A percentile compares a stretch with the other conserved stretches of the same genome.
Conservation (phyloP, 805 yeast species). For the Starmera pachycereana region DNA sequence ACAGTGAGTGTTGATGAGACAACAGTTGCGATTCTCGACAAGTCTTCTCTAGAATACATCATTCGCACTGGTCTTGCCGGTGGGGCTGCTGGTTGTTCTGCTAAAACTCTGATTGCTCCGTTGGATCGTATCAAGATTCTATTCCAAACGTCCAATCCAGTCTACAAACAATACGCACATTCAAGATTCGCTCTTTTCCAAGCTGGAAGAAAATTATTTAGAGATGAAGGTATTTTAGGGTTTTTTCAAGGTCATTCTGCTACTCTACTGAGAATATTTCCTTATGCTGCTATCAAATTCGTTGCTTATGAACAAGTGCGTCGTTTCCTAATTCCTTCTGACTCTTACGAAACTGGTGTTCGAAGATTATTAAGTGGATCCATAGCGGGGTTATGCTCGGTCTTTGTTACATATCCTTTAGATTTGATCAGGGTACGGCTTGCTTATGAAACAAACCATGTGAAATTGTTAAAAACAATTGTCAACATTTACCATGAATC, state of each 20-base stretch:
- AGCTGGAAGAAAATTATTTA: slow-evolving; percentile 62
- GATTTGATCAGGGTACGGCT: slow-evolving; percentile 84
- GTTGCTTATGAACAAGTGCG: slow-evolving; percentile 94
- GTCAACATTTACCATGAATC: slow-evolving; percentile 16
- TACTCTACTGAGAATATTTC: slow-evolving; percentile 82
- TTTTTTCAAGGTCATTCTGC: slow-evolving; percentile 95
- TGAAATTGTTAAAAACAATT: slow-evolving; percentile 16
- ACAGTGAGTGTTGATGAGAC: too few relatives aligned
- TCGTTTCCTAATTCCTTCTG: slow-evolving; percentile 64
- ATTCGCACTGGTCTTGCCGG: slow-evolving; percentile 85
- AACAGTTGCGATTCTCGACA: slow-evolving; percentile 30
- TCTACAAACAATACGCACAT: slow-evolving; percentile 71
- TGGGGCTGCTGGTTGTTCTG: slow-evolving; percentile 93
- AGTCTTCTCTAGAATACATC: slow-evolving; percentile 68
- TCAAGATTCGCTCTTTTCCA: slow-evolving; percentile 62
- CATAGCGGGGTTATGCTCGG: slow-evolving; percentile 79
- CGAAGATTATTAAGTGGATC: slow-evolving; percentile 85
- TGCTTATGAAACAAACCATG: slow-evolving; percentile 68
- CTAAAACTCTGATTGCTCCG: slow-evolving; percentile 92
- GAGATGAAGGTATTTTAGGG: slow-evolving; percentile 65
- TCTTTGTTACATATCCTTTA: slow-evolving; percentile 82
- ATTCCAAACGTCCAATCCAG: slow-evolving; percentile 92
- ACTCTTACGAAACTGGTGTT: slow-evolving; percentile 63
- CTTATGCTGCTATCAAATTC: slow-evolving; percentile 94
- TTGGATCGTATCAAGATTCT: slow-evolving; percentile 89